These are phyloP conservation scores for Trichoderma sp. DNA, from an alignment of 2,329 filamentous ascomycete species.

Conservation along the genomic window DNA sequence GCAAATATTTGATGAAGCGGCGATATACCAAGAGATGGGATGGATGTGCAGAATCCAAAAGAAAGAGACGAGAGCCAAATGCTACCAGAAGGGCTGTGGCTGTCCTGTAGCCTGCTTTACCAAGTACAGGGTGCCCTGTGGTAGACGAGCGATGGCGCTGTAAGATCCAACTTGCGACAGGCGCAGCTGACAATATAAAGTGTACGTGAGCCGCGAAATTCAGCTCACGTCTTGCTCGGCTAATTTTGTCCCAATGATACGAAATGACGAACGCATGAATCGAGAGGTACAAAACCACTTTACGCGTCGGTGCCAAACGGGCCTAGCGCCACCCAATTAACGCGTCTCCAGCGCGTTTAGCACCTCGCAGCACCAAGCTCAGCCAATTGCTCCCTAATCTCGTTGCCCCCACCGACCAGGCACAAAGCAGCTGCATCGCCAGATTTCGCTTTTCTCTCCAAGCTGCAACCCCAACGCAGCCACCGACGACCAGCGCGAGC, in stretches of 20 bases:
- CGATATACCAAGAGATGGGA: not conserved
- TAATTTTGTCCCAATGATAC: not conserved
- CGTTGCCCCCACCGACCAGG: slow-evolving; percentile 25
- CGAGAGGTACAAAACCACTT: slow-evolving; percentile 36
- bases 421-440: slow-evolving; percentile 25
- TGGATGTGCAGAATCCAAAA: not conserved
- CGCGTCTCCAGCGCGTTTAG: slow-evolving; percentile 41
- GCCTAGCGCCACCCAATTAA: slow-evolving; percentile 47
- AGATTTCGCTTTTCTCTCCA: slow-evolving; percentile 15
- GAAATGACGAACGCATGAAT: not conserved
- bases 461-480: not conserved
- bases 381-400: slow-evolving; percentile 29
- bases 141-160: not conserved
- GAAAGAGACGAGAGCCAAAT: not conserved
- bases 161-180: not conserved
- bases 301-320: slow-evolving; percentile 37
- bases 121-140: not conserved
- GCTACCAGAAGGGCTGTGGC: not conserved
- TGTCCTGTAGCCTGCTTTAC: not conserved
- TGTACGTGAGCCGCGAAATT: not conserved
- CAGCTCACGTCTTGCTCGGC: rapidly evolving
- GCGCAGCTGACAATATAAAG: slow-evolving; percentile 1
- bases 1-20: not conserved
- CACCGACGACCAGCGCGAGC: not conserved
- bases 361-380: slow-evolving; percentile 30